Base-by-base conservation (phyloP, 2,329 filamentous ascomycete genomes). In the Talaromyces verruculosus region DNA sequence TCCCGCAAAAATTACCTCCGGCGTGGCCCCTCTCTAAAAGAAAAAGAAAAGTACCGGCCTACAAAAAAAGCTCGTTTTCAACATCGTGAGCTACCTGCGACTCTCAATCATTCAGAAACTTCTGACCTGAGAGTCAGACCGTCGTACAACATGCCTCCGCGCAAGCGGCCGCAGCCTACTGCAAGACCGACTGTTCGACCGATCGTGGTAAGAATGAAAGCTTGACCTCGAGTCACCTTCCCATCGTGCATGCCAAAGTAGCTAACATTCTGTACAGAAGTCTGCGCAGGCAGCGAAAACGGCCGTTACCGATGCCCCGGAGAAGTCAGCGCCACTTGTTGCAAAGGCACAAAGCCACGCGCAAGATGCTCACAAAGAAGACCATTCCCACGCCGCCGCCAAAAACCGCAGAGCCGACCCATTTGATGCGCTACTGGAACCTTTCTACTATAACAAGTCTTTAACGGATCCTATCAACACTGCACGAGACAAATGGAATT, bases 401-500 rank as follows among this genome's bases (percentile, higher is more conserved):
- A 70, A 68, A 51, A 74, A 75, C 67, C 71, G 72, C 51, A 73
- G 74, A 63, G 71, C 73, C 37, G 77, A 79, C 68, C 76, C 77
- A 22, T 89, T 89, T 72, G 86, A 89, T 72, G 86, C 87, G 43
- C 81, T 90, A 30, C 82, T 91, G 30, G 84, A 90, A 73, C 88
- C 89, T 0, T 90, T 90, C 74, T 91, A 91, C 77, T 87, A 88
- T 72, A 87, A 84, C 67, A 91, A 90, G 75, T 83, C 83, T 60
- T 77, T 90, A 65, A 89, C 87, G 0, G 89, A 90, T 73, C 88
- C 88, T 2, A 91, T 91, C 72, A 84, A 89, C 67, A 90, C 88
- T 1, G 88, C 87, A 33, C 81, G 80, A 74, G 95, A 99, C 82
- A 99, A 99, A 84, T 97, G 94, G 87, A 97, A 98, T 77, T 84